A percentile compares a stretch with the other conserved stretches of the same genome.
Evolutionary conservation across 305 asterid genomes (phyloP).

Genomic region (Solanum hybrid): DNA sequence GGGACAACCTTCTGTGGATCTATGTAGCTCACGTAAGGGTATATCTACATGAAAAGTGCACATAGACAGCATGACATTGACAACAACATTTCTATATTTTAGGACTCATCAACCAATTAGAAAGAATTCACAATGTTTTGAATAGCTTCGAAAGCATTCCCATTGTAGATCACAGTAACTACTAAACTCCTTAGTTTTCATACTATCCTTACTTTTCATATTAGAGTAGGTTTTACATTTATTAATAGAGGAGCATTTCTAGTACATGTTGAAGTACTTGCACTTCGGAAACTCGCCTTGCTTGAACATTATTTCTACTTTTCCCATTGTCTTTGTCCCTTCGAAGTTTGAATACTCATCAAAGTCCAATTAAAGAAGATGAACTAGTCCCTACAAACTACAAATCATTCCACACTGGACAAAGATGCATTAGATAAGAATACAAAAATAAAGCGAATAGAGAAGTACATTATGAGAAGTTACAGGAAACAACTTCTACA

Average conservation of each 20-base stretch:
- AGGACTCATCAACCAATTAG: too few species aligned
- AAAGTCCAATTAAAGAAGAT: too few species aligned
- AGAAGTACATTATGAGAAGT: neutral
- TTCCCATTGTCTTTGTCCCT: neutral
- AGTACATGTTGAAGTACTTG: neutral
- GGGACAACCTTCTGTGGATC: constrained; percentile 71
- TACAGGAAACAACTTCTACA: neutral
- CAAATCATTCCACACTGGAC: too few species aligned
- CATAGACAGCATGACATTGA: too few species aligned
- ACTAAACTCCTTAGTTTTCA: neutral
- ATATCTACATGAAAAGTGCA: constrained; percentile 1
- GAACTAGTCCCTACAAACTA: too few species aligned
- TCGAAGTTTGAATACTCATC: neutral
- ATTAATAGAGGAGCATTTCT: neutral
- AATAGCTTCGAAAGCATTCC: too few species aligned
- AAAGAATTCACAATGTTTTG: too few species aligned
- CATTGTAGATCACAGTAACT: too few species aligned
- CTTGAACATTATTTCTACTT: neutral
- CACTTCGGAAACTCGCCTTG: neutral
- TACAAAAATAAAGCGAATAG: neutral
- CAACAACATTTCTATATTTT: too few species aligned
- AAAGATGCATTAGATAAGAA: neutral
- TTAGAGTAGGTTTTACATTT: neutral
- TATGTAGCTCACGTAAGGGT: constrained; percentile 44
- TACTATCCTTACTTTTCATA: neutral